A percentile compares a stretch with the other conserved stretches of the same genome.
These are phyloP conservation scores for Cryptosporidium viatorum DNA, from an alignment of 169 alveolate species.

Conservation along the genomic window DNA sequence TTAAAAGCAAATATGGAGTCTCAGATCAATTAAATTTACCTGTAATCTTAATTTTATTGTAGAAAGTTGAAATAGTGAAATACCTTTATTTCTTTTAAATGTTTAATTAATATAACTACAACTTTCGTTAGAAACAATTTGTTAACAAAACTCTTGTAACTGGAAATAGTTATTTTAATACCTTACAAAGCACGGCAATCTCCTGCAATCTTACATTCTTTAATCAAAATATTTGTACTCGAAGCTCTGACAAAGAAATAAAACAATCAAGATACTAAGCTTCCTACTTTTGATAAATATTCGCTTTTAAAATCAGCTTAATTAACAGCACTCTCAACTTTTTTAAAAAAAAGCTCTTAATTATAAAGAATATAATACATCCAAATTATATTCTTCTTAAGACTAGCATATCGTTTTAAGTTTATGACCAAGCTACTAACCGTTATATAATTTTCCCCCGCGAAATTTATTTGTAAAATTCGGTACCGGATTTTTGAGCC, in stretches of 20 bases:
- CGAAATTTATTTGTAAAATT: neutral
- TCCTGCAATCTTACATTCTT: slow-evolving; percentile 2
- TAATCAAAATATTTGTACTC: neutral
- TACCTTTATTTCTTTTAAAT: neutral
- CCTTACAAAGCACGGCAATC: neutral
- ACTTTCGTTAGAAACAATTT: neutral
- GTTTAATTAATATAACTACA: neutral
- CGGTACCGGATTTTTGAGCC: neutral
- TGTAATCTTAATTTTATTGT: neutral
- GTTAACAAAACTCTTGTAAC: neutral
- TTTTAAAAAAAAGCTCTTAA: neutral
- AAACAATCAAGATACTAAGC: neutral
- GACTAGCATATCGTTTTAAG: neutral
- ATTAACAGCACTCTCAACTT: neutral
- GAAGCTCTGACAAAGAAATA: neutral
- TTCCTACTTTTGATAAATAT: neutral
- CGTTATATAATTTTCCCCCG: neutral
- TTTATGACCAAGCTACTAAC: neutral
- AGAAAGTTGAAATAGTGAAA: neutral
- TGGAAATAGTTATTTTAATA: neutral
- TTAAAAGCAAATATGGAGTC: neutral
- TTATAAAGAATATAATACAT: neutral
- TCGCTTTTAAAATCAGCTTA: neutral
- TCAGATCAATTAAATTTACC: neutral
- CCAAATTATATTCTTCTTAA: neutral